These are phyloP conservation scores for Gymnopus androsaceus DNA, from an alignment of 1,284 basidiomycete species.

Conservation along the genomic window DNA sequence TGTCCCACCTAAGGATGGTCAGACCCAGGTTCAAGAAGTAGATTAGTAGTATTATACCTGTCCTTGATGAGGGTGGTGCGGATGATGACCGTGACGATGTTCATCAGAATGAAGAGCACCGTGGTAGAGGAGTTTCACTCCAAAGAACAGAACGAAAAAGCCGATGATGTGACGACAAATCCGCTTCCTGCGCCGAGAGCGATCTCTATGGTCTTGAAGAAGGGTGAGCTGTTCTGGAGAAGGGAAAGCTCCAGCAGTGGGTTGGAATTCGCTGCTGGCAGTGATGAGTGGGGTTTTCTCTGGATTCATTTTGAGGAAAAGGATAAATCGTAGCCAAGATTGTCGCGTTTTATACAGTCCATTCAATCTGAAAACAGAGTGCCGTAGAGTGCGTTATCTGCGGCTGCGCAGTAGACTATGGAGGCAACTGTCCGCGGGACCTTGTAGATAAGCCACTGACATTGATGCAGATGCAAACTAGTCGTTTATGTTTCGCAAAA, in stretches of 20 bases:
- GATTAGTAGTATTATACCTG: neutral
- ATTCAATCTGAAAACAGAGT: no score
- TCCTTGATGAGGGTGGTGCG: neutral
- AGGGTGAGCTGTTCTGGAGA: neutral
- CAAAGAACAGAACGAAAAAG: slow-evolving; percentile 1
- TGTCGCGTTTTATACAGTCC: neutral
- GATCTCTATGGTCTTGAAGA: neutral
- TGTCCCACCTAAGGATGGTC: neutral
- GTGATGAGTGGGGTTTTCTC: slow-evolving; percentile 7
- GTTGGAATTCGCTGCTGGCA: neutral
- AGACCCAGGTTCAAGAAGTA: neutral
- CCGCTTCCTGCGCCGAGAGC: neutral
- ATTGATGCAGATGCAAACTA: no score
- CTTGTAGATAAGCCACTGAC: no score
- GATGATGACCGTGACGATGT: neutral
- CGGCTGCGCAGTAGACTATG: no score
- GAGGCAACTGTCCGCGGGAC: no score
- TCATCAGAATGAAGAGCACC: neutral
- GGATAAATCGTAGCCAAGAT: neutral
- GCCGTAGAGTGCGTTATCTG: no score
- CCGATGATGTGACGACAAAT: neutral
- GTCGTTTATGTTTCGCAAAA: no score
- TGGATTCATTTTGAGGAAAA: neutral
- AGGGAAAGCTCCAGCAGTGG: neutral
- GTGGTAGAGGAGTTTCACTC: neutral